Evolutionary conservation across 768 basidiomycete species (phyloP).

Genomic region (Russula sp.): DNA sequence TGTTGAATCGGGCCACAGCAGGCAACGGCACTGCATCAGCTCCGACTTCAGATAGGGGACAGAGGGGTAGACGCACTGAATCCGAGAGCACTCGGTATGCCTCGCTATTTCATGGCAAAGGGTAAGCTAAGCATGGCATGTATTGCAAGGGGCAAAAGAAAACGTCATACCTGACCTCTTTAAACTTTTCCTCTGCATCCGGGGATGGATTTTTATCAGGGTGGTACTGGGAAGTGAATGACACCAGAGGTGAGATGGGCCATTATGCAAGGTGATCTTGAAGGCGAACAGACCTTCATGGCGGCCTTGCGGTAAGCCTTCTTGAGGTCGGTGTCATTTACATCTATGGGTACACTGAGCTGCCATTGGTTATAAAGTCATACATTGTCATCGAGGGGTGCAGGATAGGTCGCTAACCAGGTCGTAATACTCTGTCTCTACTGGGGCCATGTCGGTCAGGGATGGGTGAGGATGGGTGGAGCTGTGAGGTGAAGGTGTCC

Average conservation of each 20-base stretch:
- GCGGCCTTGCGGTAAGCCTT: constrained; percentile 94
- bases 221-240: constrained; percentile 59
- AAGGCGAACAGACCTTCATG: constrained; percentile 63
- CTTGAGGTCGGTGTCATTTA: constrained; percentile 78
- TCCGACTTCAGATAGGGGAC: not conserved
- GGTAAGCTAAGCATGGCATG: constrained; percentile 6
- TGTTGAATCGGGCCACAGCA: constrained; percentile 35
- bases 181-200: constrained; percentile 96
- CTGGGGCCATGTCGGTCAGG: constrained; percentile 61
- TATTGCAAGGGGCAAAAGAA: not conserved
- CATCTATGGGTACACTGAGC: constrained; percentile 72
- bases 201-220: constrained; percentile 92
- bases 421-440: constrained; percentile 89
- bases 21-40: constrained; percentile 5
- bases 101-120: constrained; percentile 53
- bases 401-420: constrained; percentile 39
- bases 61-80: constrained; percentile 45
- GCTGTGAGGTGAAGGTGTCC: not conserved
- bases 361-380: constrained; percentile 35
- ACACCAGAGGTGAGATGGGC: not conserved
- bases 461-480: not conserved
- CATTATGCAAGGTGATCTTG: no score
- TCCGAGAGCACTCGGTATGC: constrained; percentile 93
- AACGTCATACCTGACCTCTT: constrained; percentile 76
- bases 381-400: not conserved